These are phyloP conservation scores for Sequoiadendron giganteum DNA, from an alignment of 75 land plant genomes.

Conservation along the genomic window DNA sequence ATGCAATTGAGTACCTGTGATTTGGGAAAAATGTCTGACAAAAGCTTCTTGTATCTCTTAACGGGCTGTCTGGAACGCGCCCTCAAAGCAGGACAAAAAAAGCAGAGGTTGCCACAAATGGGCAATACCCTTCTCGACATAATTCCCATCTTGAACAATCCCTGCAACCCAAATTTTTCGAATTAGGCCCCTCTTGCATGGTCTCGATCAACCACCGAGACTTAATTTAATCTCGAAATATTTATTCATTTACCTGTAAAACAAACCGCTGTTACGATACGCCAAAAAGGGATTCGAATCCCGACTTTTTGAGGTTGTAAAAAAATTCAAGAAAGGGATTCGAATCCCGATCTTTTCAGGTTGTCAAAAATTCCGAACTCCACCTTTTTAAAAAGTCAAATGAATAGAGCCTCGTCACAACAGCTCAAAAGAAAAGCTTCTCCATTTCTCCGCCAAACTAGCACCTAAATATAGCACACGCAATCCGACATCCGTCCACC, in stretches of 20 bases:
- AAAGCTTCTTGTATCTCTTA: slow-evolving; percentile 81
- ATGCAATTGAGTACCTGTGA: slow-evolving; percentile 22
- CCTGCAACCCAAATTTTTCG: neutral
- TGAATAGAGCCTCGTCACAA: neutral
- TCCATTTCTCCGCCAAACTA: neutral
- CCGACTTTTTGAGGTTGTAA: neutral
- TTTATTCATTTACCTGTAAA: neutral
- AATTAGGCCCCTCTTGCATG: neutral
- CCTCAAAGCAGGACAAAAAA: slow-evolving; percentile 76
- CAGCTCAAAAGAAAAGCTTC: neutral
- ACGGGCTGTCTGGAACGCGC: slow-evolving; percentile 85
- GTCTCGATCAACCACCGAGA: neutral
- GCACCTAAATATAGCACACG: neutral
- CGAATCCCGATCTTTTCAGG: neutral
- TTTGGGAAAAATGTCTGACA: slow-evolving; percentile 66
- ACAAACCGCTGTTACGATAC: neutral
- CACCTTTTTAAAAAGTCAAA: neutral
- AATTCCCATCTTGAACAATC: slow-evolving; percentile 46
- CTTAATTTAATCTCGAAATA: neutral
- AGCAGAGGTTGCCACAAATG: slow-evolving; percentile 68
- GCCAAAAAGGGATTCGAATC: neutral
- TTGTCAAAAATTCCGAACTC: neutral
- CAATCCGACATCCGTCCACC: neutral
- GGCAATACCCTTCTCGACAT: slow-evolving; percentile 81
- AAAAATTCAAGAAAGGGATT: neutral